phyloP scores from a whole-genome alignment of 306 rosid genomes.

The Phaseolus lunatus region DNA sequence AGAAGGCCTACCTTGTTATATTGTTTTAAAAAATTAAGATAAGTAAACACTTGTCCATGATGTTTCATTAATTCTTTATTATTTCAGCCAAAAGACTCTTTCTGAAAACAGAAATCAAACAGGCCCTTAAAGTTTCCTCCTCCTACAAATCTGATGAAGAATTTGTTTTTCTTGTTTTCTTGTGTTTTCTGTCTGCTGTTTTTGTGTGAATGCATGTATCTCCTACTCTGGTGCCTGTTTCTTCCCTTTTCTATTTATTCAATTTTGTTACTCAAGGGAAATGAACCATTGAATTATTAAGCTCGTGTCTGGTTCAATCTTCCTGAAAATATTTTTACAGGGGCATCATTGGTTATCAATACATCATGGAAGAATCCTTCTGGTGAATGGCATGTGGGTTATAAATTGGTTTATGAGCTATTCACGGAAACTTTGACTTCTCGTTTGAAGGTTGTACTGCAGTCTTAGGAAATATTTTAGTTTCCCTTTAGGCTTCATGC shows the following conservation, averaged over 20 bases:
- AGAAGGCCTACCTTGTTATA: neutral
- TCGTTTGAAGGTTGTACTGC: conserved; percentile 79
- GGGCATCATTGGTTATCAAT: conserved; percentile 75
- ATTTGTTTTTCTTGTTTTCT: conserved; percentile 16
- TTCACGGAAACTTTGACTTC: conserved; percentile 74
- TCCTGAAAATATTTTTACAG: conserved; percentile 54
- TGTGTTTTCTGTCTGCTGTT: neutral
- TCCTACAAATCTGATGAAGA: conserved; percentile 28
- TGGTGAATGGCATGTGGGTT: conserved; percentile 98
- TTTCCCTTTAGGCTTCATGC: conserved; percentile 20
- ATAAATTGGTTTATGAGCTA: conserved; percentile 84
- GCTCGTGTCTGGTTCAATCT: conserved; percentile 36
- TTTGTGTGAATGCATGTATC: conserved; percentile 26
- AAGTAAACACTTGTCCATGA: neutral
- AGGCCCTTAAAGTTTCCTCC: conserved; percentile 19
- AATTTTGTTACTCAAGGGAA: conserved; percentile 1
- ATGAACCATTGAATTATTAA: conserved; percentile 34
- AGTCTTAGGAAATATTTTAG: conserved; percentile 43
- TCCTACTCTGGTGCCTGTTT: conserved; percentile 20
- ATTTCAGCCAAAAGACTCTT: neutral
- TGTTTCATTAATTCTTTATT: conserved; percentile 9
- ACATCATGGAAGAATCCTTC: conserved; percentile 94
- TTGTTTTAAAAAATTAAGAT: conserved; percentile 1
- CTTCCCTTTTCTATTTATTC: neutral
- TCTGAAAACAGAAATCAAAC: conserved; percentile 23